A percentile compares a stretch with the other conserved stretches of the same genome.
Conservation (phyloP, 164 flowering plant species). For the Paratinospora sagittata region DNA sequence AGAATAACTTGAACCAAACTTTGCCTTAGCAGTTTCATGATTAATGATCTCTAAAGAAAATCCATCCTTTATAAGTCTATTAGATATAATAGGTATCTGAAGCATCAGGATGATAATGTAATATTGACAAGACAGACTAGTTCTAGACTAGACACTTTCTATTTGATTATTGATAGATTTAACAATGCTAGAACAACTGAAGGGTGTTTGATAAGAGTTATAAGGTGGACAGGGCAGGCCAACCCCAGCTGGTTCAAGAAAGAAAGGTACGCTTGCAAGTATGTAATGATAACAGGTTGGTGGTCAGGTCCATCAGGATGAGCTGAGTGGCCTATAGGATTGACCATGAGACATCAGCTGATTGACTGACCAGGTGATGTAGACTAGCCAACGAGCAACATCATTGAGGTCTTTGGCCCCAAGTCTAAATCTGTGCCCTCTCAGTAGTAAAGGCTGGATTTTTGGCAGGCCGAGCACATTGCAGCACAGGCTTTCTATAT, state of each 20-base stretch:
- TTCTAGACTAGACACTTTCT: background rate
- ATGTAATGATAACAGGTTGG: too few relatives aligned
- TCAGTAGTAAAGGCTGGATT: background rate
- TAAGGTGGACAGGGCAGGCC: too few relatives aligned
- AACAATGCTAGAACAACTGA: too few relatives aligned
- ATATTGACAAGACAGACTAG: background rate
- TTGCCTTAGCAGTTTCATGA: background rate
- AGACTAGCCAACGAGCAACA: background rate
- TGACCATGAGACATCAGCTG: background rate
- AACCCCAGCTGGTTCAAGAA: too few relatives aligned
- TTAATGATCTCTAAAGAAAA: background rate
- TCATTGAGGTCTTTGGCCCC: background rate
- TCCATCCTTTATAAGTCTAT: background rate
- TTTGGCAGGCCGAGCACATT: too few relatives aligned
- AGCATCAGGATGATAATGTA: too few relatives aligned
- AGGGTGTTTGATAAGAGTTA: too few relatives aligned
- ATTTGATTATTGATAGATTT: too few relatives aligned
- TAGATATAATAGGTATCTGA: too few relatives aligned
- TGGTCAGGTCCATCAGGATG: too few relatives aligned
- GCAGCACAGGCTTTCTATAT: background rate
- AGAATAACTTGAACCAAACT: background rate
- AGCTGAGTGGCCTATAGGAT: too few relatives aligned
- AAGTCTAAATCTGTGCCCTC: background rate
- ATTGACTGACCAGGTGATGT: background rate
- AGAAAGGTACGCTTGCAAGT: too few relatives aligned